Evolutionary conservation across 2,329 filamentous ascomycete species (phyloP), one percentile per base, ranked within the genome.

Genomic region (Microdochium trichocladiopsis): DNA sequence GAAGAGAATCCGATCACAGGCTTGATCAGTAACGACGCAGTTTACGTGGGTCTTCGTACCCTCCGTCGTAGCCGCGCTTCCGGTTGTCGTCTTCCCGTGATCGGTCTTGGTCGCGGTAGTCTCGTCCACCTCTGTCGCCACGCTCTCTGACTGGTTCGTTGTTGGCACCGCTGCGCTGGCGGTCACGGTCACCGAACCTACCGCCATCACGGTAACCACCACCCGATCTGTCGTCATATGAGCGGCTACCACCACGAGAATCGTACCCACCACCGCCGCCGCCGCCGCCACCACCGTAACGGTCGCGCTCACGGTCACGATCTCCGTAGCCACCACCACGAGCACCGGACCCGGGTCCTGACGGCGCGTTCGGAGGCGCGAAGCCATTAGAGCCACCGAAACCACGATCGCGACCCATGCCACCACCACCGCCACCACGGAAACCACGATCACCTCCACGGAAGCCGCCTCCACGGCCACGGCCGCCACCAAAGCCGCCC

Each of bases 21-120:
- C 21, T 45, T 23, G 41, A 45, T 45, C 41, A 67, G 71, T 86
- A 86, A 57, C 83, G 80, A 57, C 83, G 81, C 56, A 85, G 66
- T 69, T 86, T 86, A 53, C 80, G 71, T 49, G 83, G 80, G 69
- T 96, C 92, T 65, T 96, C 90, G 72, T 92, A 86, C 58, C 82
- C 80, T 66, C 85, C 84, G 64, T 95, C 91, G 69, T 88, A 90
- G 50, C 84, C 78, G 66, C 86, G 82, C 76, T 88, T 80, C 66
- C 82, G 70, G 69, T 72, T 76, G 58, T 81, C 79, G 59, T 83
- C 80, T 50, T 82, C 79, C 56, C 77, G 72, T 52, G 76, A 76
- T 58, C 78, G 71, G 65, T 84, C 81, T 66, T 45, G 41, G 18
- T 45, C 41, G 5, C 41, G n/a, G 63, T 56, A 68, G 69, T 63